A percentile compares a stretch with the other conserved stretches of the same genome.
Conservation (phyloP, 768 basidiomycete genomes). For the Tricholoma bakamatsutake region DNA sequence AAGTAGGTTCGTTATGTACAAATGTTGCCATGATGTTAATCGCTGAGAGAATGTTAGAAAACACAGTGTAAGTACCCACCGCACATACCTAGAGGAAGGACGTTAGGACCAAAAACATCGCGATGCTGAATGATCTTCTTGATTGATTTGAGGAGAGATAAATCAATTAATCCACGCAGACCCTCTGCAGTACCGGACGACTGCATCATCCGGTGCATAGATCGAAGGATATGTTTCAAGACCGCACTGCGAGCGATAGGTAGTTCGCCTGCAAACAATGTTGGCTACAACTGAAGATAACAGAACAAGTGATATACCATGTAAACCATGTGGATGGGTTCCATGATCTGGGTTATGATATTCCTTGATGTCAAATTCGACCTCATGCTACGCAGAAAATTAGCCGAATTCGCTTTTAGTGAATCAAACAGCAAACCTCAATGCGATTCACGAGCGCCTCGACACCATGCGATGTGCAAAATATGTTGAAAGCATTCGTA, state of each 20-base stretch:
- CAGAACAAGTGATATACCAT: conserved; percentile 31
- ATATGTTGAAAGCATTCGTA: conserved; percentile 80
- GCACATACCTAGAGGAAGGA: conserved; percentile 77
- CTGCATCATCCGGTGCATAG: conserved; percentile 97
- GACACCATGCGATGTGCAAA: conserved; percentile 80
- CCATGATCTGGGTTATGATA: conserved; percentile 38
- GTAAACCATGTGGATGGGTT: conserved; percentile 43
- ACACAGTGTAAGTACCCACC: not conserved
- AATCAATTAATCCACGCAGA: conserved; percentile 89
- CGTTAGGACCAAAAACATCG: conserved; percentile 77
- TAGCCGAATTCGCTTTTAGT: conserved; percentile 9
- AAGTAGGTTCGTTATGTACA: conserved; percentile 98
- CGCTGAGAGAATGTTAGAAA: conserved; percentile 35
- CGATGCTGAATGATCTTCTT: conserved; percentile 86
- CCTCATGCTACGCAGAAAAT: conserved; percentile 46
- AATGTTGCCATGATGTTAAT: conserved; percentile 96
- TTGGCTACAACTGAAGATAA: not conserved
- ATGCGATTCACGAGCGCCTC: conserved; percentile 82
- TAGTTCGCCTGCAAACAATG: conserved; percentile 48
- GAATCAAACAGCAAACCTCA: conserved; percentile 48
- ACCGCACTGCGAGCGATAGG: conserved; percentile 71
- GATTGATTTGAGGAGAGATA: conserved; percentile 74
- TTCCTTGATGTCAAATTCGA: conserved; percentile 58
- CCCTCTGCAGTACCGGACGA: conserved; percentile 92
- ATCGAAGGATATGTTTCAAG: conserved; percentile 87